Percentiles rank a stretch among this genome's conserved stretches.
These are phyloP conservation scores for Bruguiera hainesii DNA, from an alignment of 441 rosid species.

Conservation along the genomic window DNA sequence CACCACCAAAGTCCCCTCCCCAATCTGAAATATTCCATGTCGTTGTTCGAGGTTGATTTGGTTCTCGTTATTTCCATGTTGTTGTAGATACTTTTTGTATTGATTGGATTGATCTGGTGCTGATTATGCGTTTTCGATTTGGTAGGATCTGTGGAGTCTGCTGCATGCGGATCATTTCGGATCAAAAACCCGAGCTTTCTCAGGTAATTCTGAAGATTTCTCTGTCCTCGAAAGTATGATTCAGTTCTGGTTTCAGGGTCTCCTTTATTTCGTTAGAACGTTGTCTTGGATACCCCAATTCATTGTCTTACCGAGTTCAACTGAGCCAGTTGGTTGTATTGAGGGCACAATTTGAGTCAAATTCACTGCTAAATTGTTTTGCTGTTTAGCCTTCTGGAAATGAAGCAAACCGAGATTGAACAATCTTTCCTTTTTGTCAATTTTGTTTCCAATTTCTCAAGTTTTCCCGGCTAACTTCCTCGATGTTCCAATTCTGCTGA, in stretches of 20 bases:
- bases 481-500: neutral
- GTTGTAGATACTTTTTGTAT: neutral
- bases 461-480: too few species aligned
- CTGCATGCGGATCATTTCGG: constrained; percentile 24
- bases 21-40: constrained; percentile 23
- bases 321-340: too few species aligned
- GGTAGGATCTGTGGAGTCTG: constrained; percentile 36
- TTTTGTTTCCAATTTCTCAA: too few species aligned
- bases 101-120: neutral
- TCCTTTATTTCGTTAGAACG: too few species aligned
- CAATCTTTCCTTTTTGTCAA: too few species aligned
- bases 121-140: neutral
- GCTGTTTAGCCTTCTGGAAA: too few species aligned
- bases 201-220: constrained; percentile 25
- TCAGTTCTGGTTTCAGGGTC: neutral
- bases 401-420: too few species aligned
- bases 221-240: neutral
- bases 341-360: too few species aligned
- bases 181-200: constrained; percentile 22
- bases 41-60: constrained; percentile 32
- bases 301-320: too few species aligned
- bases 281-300: neutral
- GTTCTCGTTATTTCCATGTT: neutral
- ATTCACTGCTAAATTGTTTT: too few species aligned
- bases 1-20: neutral